These are phyloP conservation scores for Drechmeria coniospora DNA, from an alignment of 2,329 filamentous ascomycete genomes.

Conservation along the genomic window DNA sequence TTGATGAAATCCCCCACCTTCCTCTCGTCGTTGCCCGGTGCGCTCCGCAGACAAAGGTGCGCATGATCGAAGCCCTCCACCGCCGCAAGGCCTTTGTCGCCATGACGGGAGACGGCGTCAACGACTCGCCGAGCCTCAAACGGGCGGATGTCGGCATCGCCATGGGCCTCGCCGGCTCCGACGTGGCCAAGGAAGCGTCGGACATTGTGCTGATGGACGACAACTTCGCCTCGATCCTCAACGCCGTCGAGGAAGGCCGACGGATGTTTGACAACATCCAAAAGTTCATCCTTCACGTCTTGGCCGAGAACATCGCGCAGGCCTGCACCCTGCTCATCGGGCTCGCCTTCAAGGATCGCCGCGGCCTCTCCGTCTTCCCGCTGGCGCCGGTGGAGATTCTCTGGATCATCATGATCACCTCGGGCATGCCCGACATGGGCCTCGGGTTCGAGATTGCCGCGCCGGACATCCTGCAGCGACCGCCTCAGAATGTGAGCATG, in stretches of 20 bases:
- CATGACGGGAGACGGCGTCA: constrained; percentile 61
- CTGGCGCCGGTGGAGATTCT: constrained; percentile 59
- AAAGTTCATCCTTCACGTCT: constrained; percentile 53
- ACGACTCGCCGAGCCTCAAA: constrained; percentile 53
- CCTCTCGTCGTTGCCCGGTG: constrained; percentile 56
- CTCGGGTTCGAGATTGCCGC: constrained; percentile 55
- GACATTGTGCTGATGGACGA: constrained; percentile 57
- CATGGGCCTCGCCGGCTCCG: constrained; percentile 53
- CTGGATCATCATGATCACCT: constrained; percentile 70
- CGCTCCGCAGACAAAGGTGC: constrained; percentile 55
- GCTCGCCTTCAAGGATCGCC: constrained; percentile 51
- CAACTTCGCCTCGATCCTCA: constrained; percentile 57
- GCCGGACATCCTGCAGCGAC: constrained; percentile 51
- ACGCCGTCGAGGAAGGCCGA: constrained; percentile 55
- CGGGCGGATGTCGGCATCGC: constrained; percentile 56
- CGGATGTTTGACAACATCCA: constrained; percentile 62
- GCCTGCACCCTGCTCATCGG: constrained; percentile 54
- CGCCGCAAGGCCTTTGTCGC: constrained; percentile 48
- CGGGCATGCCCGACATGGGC: constrained; percentile 59
- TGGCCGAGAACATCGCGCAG: constrained; percentile 55
- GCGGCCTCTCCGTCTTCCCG: constrained; percentile 51
- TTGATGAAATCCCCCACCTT: constrained; percentile 45
- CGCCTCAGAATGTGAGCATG: constrained; percentile 43
- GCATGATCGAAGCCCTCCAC: constrained; percentile 61
- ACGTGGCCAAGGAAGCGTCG: constrained; percentile 54